Evolutionary conservation across 345 rosid species (phyloP).

Genomic region (Ceriops decandra): DNA sequence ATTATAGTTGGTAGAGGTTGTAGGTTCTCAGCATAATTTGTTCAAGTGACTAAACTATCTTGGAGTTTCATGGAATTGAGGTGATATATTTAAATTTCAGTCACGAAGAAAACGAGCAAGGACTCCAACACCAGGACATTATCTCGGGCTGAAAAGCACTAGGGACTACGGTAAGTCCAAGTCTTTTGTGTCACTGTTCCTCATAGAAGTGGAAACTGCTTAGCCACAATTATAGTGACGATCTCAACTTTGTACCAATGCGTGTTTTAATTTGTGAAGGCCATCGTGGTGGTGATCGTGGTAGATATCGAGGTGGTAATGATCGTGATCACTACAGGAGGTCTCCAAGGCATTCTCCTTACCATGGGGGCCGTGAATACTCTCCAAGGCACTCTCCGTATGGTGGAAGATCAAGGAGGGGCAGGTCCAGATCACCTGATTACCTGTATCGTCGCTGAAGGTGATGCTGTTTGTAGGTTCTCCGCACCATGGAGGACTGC

Average conservation of each 20-base stretch:
- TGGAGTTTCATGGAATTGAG: conserved; percentile 8
- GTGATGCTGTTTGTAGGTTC: neutral
- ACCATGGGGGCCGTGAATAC: conserved; percentile 55
- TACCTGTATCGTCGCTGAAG: conserved; percentile 49
- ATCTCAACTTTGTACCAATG: neutral
- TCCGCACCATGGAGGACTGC: neutral
- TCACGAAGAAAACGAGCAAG: conserved; percentile 95
- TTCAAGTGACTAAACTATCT: neutral
- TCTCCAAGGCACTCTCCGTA: conserved; percentile 70
- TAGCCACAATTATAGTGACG: neutral
- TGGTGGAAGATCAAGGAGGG: conserved; percentile 79
- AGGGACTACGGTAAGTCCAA: conserved; percentile 60
- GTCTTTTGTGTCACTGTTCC: neutral
- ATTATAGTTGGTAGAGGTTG: neutral
- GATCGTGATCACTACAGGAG: conserved; percentile 61
- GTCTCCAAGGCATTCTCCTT: conserved; percentile 83
- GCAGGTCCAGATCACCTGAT: conserved; percentile 53
- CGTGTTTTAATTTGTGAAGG: conserved; percentile 26
- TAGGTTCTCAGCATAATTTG: neutral
- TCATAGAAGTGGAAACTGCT: neutral
- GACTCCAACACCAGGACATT: conserved; percentile 98
- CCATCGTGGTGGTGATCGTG: conserved; percentile 38
- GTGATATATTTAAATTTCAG: conserved; percentile 45
- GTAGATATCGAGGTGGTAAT: conserved; percentile 45
- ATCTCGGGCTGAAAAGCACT: conserved; percentile 87